These are phyloP conservation scores for Aspergillus candidus DNA, from an alignment of 2,329 filamentous ascomycete genomes.

Conservation along the genomic window DNA sequence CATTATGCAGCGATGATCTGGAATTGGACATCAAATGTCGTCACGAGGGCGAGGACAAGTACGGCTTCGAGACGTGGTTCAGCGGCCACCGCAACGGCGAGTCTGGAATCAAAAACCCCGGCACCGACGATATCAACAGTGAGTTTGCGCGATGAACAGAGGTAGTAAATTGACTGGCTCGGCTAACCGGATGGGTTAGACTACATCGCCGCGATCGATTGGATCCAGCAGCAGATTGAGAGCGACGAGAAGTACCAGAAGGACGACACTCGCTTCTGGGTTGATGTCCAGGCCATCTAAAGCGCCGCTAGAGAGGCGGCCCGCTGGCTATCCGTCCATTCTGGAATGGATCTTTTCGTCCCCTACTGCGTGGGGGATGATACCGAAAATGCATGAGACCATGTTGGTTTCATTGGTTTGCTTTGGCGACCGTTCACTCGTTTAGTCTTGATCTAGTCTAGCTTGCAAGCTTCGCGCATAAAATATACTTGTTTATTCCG, in stretches of 20 bases:
- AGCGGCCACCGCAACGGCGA: slow-evolving; percentile 21
- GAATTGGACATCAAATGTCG: slow-evolving; percentile 17
- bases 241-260: slow-evolving; percentile 14
- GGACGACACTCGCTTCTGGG: slow-evolving; percentile 28
- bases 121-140: slow-evolving; percentile 11
- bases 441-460: too few relatives aligned
- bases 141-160: not conserved
- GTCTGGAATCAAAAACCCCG: slow-evolving; percentile 17
- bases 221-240: slow-evolving; percentile 26
- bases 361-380: too few relatives aligned
- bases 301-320: too few relatives aligned
- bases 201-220: slow-evolving; percentile 23
- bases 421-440: too few relatives aligned
- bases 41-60: slow-evolving; percentile 19
- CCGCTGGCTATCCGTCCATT: too few relatives aligned
- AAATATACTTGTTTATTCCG: too few relatives aligned
- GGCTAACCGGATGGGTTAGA: not conserved
- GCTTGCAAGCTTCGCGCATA: too few relatives aligned
- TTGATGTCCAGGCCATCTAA: slow-evolving; percentile 17
- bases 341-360: too few relatives aligned
- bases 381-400: too few relatives aligned
- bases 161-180: too few relatives aligned
- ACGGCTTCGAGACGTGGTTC: slow-evolving; percentile 22
- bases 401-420: too few relatives aligned
- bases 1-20: slow-evolving; percentile 10